Conservation (phyloP, 441 rosid species). For the Isatis lusitanica region DNA sequence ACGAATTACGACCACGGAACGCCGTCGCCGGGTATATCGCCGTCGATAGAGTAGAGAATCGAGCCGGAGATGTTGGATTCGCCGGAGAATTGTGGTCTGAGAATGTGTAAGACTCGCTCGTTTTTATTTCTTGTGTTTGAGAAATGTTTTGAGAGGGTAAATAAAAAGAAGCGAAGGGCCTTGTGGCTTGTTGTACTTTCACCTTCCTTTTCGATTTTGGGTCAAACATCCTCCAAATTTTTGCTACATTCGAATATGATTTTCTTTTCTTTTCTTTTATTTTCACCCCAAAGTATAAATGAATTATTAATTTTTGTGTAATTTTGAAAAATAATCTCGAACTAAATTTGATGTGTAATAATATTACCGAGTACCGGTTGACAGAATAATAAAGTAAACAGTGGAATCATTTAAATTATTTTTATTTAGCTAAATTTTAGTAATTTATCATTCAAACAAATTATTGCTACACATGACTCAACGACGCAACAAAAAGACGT, state of each 20-base stretch:
- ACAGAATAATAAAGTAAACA: too few species aligned
- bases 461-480: background rate
- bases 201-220: background rate
- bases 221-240: constrained; percentile 22
- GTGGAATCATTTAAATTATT: too few species aligned
- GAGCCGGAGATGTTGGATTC: constrained; percentile 5
- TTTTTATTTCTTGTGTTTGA: background rate
- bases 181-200: background rate
- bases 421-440: too few species aligned
- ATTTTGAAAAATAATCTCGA: too few species aligned
- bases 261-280: background rate
- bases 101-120: background rate
- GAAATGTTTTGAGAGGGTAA: constrained; percentile 9
- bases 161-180: background rate
- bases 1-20: background rate
- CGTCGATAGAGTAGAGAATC: constrained; percentile 8
- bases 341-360: too few species aligned
- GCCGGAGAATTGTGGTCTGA: constrained; percentile 15
- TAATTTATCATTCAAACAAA: too few species aligned
- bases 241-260: constrained; percentile 9
- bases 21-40: background rate
- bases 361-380: too few species aligned
- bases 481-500: background rate
- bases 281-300: background rate
- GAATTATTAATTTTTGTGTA: too few species aligned